These are phyloP conservation scores for Diaporthe ilicicola DNA, from an alignment of 2,329 filamentous ascomycete species.

Conservation along the genomic window DNA sequence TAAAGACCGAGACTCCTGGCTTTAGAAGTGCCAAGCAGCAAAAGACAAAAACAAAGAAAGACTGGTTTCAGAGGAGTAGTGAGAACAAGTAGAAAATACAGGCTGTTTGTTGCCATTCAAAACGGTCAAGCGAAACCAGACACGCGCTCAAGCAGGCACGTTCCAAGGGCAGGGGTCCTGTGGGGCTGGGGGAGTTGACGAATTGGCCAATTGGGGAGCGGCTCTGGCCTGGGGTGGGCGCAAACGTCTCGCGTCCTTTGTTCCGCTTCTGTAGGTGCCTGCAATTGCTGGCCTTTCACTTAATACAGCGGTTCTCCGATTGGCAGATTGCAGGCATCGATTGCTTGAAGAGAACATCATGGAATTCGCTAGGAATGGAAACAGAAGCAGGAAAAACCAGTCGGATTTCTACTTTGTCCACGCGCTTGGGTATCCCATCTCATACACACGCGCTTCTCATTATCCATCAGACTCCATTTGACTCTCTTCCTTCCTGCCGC, in stretches of 20 bases:
- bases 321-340: no score
- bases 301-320: background rate
- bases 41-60: background rate
- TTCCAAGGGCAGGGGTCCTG: background rate
- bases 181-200: background rate
- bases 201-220: slow-evolving; percentile 1
- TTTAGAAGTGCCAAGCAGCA: background rate
- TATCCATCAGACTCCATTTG: background rate
- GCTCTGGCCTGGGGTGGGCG: background rate
- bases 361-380: no score
- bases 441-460: background rate
- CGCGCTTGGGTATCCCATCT: background rate
- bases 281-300: background rate
- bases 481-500: background rate
- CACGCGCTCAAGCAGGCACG: background rate
- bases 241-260: background rate
- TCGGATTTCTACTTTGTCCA: background rate
- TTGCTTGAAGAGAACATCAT: no score
- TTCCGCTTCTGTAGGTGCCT: background rate
- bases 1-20: slow-evolving; percentile 4
- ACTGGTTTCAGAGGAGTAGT: background rate
- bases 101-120: background rate
- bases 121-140: background rate
- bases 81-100: background rate
- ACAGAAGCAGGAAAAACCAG: background rate